Percentiles rank a stretch among this genome's conserved stretches.
Conservation (phyloP, 2,329 filamentous ascomycete species). For the Falciphora oryzae region DNA sequence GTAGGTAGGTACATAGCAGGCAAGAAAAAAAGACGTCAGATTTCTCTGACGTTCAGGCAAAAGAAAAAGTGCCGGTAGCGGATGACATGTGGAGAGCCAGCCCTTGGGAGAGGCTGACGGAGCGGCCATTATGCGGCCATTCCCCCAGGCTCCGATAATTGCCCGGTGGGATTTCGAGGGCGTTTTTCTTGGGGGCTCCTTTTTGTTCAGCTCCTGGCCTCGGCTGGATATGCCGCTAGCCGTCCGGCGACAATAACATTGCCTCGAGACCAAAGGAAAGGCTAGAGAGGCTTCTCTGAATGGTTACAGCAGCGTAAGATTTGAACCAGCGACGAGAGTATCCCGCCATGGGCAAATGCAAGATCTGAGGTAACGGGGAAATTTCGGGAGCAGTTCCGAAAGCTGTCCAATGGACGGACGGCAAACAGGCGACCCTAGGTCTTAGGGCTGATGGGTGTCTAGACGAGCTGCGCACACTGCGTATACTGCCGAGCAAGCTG, state of each 20-base stretch:
- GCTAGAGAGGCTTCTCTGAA: neutral
- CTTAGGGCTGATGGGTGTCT: neutral
- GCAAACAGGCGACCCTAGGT: neutral
- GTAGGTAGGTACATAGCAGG: neutral
- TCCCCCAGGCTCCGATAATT: neutral
- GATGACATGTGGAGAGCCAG: neutral
- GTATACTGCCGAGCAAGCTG: neutral
- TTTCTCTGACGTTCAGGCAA: no score
- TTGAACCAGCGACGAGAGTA: no score
- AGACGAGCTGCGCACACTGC: neutral
- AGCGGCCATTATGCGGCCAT: neutral
- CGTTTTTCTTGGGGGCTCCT: neutral
- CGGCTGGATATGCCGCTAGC: neutral
- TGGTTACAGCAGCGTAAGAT: no score
- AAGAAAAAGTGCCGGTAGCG: neutral
- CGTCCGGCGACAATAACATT: neutral
- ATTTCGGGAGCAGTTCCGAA: neutral
- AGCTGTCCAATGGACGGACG: neutral
- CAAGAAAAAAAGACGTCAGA: no score
- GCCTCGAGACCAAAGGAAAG: no score
- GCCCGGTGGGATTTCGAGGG: neutral
- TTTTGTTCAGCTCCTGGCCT: neutral
- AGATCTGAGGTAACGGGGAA: neutral
- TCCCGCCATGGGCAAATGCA: no score
- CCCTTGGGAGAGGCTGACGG: neutral